These are phyloP conservation scores for Wallacemonas sp. DNA, from an alignment of 208 protist genomes.

Conservation along the genomic window DNA sequence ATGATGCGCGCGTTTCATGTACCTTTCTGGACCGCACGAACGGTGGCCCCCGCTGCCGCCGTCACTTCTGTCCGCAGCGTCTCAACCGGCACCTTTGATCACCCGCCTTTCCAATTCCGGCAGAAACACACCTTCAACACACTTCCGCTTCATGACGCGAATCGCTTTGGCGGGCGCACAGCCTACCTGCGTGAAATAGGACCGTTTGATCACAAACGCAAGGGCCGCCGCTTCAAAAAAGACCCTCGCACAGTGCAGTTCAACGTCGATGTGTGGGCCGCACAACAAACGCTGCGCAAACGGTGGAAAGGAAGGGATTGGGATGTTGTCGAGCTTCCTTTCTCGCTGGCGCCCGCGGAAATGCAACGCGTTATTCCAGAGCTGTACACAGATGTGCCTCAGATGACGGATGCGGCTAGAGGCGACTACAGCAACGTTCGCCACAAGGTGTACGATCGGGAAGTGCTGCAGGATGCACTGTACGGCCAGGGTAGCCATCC, in stretches of 20 bases:
- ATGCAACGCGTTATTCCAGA: constrained; percentile 88
- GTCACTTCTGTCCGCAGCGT: constrained; percentile 24
- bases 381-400: constrained; percentile 85
- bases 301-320: constrained; percentile 89
- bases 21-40: neutral
- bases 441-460: constrained; percentile 79
- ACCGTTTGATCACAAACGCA: constrained; percentile 72
- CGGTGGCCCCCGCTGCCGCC: neutral
- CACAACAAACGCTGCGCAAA: constrained; percentile 86
- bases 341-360: constrained; percentile 67
- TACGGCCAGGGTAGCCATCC: constrained; percentile 44
- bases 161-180: constrained; percentile 81
- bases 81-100: constrained; percentile 73
- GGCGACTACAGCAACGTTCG: constrained; percentile 84
- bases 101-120: constrained; percentile 62
- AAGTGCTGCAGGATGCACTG: constrained; percentile 66
- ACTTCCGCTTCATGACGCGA: constrained; percentile 83
- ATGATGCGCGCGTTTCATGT: constrained; percentile 5
- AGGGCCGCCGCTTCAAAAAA: constrained; percentile 80
- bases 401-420: constrained; percentile 52
- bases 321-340: constrained; percentile 88
- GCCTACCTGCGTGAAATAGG: constrained; percentile 86
- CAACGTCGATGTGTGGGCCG: constrained; percentile 90
- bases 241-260: constrained; percentile 74
- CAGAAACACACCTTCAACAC: constrained; percentile 85